Conservation (phyloP, 2,329 filamentous ascomycete genomes). For the Berkeleyomyces basicola region DNA sequence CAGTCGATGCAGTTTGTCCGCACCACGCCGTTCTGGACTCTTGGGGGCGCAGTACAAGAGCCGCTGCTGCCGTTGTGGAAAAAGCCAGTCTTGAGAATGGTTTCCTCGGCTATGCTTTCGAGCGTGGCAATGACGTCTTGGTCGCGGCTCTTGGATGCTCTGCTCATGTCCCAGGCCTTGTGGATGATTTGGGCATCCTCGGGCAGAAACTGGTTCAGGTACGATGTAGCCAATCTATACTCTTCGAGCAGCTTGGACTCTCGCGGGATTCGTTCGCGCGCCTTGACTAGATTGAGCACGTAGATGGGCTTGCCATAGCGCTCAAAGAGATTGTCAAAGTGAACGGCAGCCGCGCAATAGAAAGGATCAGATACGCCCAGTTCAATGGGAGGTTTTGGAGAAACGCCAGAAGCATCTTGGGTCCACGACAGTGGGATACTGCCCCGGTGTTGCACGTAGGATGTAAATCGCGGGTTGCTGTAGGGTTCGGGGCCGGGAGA, state of each 20-base stretch:
- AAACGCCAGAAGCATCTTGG: constrained; percentile 86
- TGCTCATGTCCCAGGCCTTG: constrained; percentile 95
- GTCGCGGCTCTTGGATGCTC: constrained; percentile 78
- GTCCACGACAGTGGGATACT: constrained; percentile 97
- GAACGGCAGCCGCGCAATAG: constrained; percentile 78
- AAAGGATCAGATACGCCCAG: constrained; percentile 93
- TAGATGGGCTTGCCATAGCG: constrained; percentile 88
- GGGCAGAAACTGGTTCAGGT: constrained; percentile 88
- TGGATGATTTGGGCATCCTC: constrained; percentile 74
- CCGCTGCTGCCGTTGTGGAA: constrained; percentile 80
- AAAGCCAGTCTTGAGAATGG: constrained; percentile 74
- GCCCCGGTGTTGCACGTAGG: constrained; percentile 89
- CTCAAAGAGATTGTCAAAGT: constrained; percentile 89
- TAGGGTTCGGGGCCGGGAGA: constrained; percentile 72
- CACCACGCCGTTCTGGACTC: constrained; percentile 78
- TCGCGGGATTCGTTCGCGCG: constrained; percentile 70
- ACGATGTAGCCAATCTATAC: constrained; percentile 73
- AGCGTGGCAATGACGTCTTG: constrained; percentile 89
- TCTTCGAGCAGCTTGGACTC: constrained; percentile 83
- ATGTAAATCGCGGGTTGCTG: constrained; percentile 81
- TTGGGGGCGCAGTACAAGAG: constrained; percentile 33
- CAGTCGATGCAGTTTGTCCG: constrained; percentile 98
- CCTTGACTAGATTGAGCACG: constrained; percentile 79
- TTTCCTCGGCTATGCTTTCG: constrained; percentile 75
- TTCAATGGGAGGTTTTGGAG: constrained; percentile 91